phyloP scores from a whole-genome alignment of 345 rosid genomes.

The Boechera divaricarpa region DNA sequence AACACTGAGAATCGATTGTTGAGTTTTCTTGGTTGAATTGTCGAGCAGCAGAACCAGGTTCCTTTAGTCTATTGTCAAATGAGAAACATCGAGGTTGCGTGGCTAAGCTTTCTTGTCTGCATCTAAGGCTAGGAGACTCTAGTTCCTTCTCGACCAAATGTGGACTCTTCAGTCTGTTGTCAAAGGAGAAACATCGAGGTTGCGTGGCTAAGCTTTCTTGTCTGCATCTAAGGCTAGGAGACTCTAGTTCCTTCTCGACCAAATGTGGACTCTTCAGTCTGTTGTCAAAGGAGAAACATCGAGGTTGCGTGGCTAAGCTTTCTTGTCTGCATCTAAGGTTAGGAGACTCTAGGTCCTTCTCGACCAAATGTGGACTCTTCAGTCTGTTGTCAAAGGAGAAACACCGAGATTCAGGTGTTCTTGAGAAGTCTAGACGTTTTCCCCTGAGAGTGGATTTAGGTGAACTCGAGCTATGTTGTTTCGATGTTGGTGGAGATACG shows the following conservation, averaged over 20 bases:
- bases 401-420: slow-evolving; percentile 47
- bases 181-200: slow-evolving; percentile 46
- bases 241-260: slow-evolving; percentile 47
- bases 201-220: slow-evolving; percentile 26
- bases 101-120: slow-evolving; percentile 32
- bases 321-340: slow-evolving; percentile 39
- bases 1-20: slow-evolving; percentile 47
- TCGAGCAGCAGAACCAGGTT: slow-evolving; percentile 21
- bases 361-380: slow-evolving; percentile 47
- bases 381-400: slow-evolving; percentile 41
- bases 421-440: slow-evolving; percentile 53
- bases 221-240: slow-evolving; percentile 39
- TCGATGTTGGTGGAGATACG: slow-evolving; percentile 62
- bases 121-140: slow-evolving; percentile 38
- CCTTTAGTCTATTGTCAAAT: slow-evolving; percentile 29
- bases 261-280: slow-evolving; percentile 43
- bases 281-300: slow-evolving; percentile 45
- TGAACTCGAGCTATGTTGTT: slow-evolving; percentile 55
- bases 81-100: slow-evolving; percentile 36
- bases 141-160: slow-evolving; percentile 47
- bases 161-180: slow-evolving; percentile 51
- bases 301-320: slow-evolving; percentile 22
- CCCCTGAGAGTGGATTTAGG: slow-evolving; percentile 56
- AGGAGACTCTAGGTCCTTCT: slow-evolving; percentile 45
- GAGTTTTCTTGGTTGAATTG: slow-evolving; percentile 50